Evolutionary conservation across 1,139 yeast species (phyloP), one percentile per base, ranked within the genome.

Genomic region (Ogataea hybrid): DNA sequence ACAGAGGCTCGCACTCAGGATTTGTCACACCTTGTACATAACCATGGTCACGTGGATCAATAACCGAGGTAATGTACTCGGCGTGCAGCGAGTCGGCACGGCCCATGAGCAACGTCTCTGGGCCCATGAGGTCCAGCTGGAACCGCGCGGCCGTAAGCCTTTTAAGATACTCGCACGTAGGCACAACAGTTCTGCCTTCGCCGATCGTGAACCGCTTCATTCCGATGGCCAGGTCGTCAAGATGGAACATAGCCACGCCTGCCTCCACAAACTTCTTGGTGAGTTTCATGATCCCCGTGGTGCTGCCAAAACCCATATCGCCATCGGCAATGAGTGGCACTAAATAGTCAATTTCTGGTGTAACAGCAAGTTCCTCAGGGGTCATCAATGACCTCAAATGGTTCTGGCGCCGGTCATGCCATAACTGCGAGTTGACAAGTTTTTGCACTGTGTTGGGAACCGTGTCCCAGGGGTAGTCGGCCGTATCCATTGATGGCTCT

Each of bases 251-350:
- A 12, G 84, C 79, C 6, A 83, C 84, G 20, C 85, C 85, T 16
- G 72, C 67, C 56, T 79, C 85, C 12, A 81, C 83, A 61, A 79
- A 79, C 39, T 77, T 58, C 58, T 79, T 79, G 32, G 83, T 80
- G 32, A 77, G 59, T 56, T 79, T 79, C 80, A 77, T 77, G 21
- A 79, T 80, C 1, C 84, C 75, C 2, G 81, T 76, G 18, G 73
- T 64, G 11, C 84, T 83, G 16, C 85, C 85, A 54, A 79, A 84
- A 14, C 85, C 85, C 54, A 82, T 79, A 50, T 79, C 85, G 11
- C 75, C 85, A 53, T 79, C 85, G 6, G 85, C 84, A 53, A 79
- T 73, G 37, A 79, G 75, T 6, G 85, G 85, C 42, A 79, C 67
- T 52, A 79, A 56, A 54, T 77, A 79, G 52, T 79, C 83, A 32